Evolutionary conservation across 139 green algal species (phyloP), one percentile per base, ranked within the genome.

Genomic region (Closterium sp.): DNA sequence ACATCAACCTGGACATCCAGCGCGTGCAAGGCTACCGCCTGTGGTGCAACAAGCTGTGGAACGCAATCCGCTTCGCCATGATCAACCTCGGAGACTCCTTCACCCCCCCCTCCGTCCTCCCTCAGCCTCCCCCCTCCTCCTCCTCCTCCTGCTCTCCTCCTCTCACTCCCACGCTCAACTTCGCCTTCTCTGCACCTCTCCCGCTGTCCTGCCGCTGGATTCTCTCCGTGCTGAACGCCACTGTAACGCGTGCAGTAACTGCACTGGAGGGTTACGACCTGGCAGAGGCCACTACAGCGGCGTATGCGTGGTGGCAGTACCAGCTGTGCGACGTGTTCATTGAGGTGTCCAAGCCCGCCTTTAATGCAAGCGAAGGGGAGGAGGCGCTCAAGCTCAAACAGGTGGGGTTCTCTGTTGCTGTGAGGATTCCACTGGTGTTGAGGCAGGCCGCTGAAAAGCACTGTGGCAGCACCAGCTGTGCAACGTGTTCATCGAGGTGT

Each of bases 21-120:
- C 96, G 97, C n/a, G 97, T 99, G 76, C 96, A 98, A 2, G 96
- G 96, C 2, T 99, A 99, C 96, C 96, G 98, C 64, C 94, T 98
- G 90, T 98, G 97, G 97, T 99, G 97, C 96, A 99, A 99, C 96
- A 99, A 99, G 96, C 96, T 99, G 76, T 99, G 97, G 97, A 99
- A 99, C 91, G 98, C 98, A 31, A 97, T 98, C 93, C 94, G 95
- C 16, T 99, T 98, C 94, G 97, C 96, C 16, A 96, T 98, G 95
- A 95, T 98, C 88, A 98, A 98, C 96, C 95, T 99, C 28, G 96
- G 96, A 0, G 88, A 96, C 7, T 95, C 88, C 88, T 98, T 97
- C 92, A 84, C 55, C 33, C 94, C 95, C 0, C 86, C 91, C 0
- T 3, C 88, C n/a, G 30, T 89, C 30, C 28, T 89, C 86, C 88